Conservation (phyloP, 208 protist genomes). For the Borovskyia barvae region DNA sequence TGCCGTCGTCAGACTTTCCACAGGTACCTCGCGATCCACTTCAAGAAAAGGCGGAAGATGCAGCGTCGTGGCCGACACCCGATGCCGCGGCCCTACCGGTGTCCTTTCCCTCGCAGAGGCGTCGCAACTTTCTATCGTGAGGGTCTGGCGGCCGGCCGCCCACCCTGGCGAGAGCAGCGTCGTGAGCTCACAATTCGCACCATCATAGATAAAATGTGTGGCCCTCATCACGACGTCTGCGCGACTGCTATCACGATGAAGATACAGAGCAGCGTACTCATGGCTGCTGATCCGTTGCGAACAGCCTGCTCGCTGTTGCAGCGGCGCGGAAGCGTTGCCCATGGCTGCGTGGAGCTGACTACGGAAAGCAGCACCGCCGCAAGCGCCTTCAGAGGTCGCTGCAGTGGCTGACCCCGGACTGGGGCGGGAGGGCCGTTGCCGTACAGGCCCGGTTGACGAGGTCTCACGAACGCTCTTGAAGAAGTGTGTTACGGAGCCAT, state of each 20-base stretch:
- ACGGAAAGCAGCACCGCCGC: conserved; percentile 4
- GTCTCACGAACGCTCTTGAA: conserved; percentile 47
- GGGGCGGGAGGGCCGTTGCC: background rate
- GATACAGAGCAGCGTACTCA: conserved; percentile 65
- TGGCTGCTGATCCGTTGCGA: conserved; percentile 68
- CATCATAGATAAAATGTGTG: conserved; percentile 61
- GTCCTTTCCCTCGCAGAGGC: background rate
- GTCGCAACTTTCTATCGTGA: conserved; percentile 46
- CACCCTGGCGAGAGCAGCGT: conserved; percentile 56
- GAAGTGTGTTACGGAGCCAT: conserved; percentile 64
- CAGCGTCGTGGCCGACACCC: conserved; percentile 5
- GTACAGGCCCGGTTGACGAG: background rate
- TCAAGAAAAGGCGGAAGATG: conserved; percentile 58
- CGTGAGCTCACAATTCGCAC: conserved; percentile 59
- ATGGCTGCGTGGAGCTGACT: background rate
- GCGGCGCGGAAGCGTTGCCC: background rate
- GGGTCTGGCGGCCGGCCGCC: conserved; percentile 56
- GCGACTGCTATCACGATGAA: conserved; percentile 46
- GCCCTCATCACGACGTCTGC: conserved; percentile 49
- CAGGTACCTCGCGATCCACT: conserved; percentile 68
- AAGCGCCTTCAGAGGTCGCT: background rate
- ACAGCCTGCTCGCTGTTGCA: conserved; percentile 42
- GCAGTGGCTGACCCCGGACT: no score
- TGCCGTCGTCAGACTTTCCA: conserved; percentile 50
- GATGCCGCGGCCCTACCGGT: background rate